These are phyloP conservation scores for Alternaria burnsii DNA, from an alignment of 2,329 filamentous ascomycete species.

Conservation along the genomic window DNA sequence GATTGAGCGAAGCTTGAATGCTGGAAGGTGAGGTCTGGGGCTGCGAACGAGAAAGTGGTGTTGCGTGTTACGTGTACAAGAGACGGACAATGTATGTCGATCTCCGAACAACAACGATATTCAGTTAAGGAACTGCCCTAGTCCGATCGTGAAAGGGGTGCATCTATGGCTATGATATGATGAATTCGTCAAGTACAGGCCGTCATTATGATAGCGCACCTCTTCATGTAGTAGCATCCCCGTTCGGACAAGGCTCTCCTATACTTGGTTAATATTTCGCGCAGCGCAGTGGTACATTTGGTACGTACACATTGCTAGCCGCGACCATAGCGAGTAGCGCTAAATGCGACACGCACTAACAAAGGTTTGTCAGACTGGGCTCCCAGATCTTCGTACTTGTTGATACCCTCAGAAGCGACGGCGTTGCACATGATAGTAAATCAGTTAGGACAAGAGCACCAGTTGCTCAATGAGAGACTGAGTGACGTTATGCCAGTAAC, in stretches of 20 bases:
- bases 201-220: neutral
- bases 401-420: neutral
- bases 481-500: neutral
- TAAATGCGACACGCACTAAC: neutral
- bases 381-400: neutral
- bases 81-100: neutral
- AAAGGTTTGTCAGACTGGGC: neutral
- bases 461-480: neutral
- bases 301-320: neutral
- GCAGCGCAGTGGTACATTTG: neutral
- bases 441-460: neutral
- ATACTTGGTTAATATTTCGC: neutral
- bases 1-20: neutral
- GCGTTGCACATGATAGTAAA: neutral
- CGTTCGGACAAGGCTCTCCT: neutral
- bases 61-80: neutral
- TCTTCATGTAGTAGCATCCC: neutral
- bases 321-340: neutral
- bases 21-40: neutral
- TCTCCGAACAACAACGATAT: neutral
- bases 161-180: neutral
- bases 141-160: neutral
- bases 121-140: neutral
- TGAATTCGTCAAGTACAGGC: neutral
- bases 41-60: neutral